Conservation (phyloP, 768 basidiomycete species). For the Tubosaeta sp. region DNA sequence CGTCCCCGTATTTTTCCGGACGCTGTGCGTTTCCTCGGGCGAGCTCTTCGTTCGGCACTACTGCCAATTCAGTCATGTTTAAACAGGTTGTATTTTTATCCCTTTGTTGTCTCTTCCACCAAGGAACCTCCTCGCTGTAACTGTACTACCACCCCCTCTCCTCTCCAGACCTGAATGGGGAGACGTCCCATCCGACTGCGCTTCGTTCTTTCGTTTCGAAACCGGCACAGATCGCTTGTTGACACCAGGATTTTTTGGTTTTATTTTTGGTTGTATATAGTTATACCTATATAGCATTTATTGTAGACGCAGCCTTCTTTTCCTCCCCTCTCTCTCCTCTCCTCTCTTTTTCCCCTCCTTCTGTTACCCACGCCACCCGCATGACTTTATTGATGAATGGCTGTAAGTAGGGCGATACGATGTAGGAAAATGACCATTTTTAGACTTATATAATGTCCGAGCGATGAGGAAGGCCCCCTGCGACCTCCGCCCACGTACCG, state of each 20-base stretch:
- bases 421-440: constrained; percentile 7
- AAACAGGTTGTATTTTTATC: constrained; percentile 27
- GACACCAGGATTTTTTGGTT: constrained; percentile 4
- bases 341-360: not conserved
- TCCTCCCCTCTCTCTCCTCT: not conserved
- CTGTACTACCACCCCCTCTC: constrained; percentile 17
- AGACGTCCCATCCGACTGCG: constrained; percentile 2
- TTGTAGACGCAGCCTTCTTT: constrained; percentile 9
- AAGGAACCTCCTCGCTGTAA: constrained; percentile 19
- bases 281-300: constrained; percentile 26
- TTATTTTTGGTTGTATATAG: constrained; percentile 25
- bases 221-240: not conserved
- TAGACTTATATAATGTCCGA: not conserved
- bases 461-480: not conserved
- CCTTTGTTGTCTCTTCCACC: not conserved
- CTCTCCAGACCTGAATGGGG: not conserved
- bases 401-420: constrained; percentile 12
- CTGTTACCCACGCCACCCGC: not conserved
- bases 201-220: constrained; percentile 13
- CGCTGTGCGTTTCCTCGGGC: not conserved
- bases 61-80: constrained; percentile 4
- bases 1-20: constrained; percentile 1
- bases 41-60: not conserved
- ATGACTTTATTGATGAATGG: not conserved
- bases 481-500: constrained; percentile 4